Evolutionary conservation across 306 rosid genomes (phyloP), one percentile per base, ranked within the genome.

Genomic region (Ormosia emarginata): DNA sequence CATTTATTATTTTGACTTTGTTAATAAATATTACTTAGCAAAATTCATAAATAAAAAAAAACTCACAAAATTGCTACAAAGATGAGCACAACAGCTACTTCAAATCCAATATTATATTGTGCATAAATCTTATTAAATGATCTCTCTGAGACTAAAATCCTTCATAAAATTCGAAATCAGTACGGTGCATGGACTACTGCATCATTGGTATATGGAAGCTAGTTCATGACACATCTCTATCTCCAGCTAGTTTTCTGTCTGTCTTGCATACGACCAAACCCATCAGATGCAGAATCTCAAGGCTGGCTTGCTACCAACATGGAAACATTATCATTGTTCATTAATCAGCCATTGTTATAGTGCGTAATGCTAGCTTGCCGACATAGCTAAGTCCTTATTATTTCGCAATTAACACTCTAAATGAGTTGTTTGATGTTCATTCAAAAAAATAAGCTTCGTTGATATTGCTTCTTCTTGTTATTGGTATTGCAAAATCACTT

Each of bases 201-300:
- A 81, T 44, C 57, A 67, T 69, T 67, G 81, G 41, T 66, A 81
- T 40, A 15, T 73, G 61, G 44, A 74, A 75, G 57, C 14, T 18
- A 67, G 4, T 39, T 39, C 67, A 77, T 39, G 87, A 69, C 67
- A 46, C 82, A 69, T 75, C 88, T 62, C 81, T 58, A 40, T 80
- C 87, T 80, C 78, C 65, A 62, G 50, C 87, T 71, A 78, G 53
- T 30, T 61, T 85, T 49, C 37, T 85, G 82, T 85, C 82, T 71
- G 53, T 57, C 56, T 44, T 68, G 7, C 43, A 34, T 71, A 52
- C 69, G 41, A 65, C 86, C 86, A 73, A 11, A 53, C 44, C 79
- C 43, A 36, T 66, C 56, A 6, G 58, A 40, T 53, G 85, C 79
- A 80, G 63, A 72, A 80, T 80, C 74, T 65, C 75, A 65, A 74